Evolutionary conservation across 306 rosid genomes (phyloP).

Genomic region (Gynostemma pentaphyllum): DNA sequence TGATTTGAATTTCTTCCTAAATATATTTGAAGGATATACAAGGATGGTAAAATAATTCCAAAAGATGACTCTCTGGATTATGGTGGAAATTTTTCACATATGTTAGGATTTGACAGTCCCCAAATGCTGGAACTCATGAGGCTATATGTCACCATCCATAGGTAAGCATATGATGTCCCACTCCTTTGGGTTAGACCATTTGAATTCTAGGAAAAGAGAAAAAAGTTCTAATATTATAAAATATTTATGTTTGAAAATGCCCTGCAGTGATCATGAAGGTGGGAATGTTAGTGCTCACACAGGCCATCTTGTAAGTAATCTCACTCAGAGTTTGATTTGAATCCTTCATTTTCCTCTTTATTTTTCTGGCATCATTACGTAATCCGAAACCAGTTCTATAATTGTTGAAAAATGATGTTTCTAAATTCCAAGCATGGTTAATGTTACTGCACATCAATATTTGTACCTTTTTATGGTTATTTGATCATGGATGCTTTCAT

Average conservation of each 20-base stretch:
- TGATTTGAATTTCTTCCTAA: conserved; percentile 18
- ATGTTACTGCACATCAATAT: conserved; percentile 2
- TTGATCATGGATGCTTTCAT: conserved; percentile 15
- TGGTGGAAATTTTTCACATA: conserved; percentile 85
- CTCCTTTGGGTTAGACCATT: background rate
- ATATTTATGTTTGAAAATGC: conserved; percentile 23
- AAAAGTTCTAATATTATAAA: background rate
- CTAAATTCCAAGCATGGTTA: background rate
- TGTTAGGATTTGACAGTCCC: conserved; percentile 87
- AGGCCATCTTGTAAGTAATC: conserved; percentile 70
- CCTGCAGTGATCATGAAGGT: conserved; percentile 96
- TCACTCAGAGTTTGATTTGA: conserved; percentile 7
- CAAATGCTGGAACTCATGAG: conserved; percentile 89
- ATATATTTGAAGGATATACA: conserved; percentile 53
- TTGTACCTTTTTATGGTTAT: background rate
- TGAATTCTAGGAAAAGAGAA: background rate
- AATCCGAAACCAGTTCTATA: background rate
- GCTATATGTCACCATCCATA: conserved; percentile 91
- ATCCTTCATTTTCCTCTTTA: background rate
- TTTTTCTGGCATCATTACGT: background rate
- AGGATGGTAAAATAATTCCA: conserved; percentile 64
- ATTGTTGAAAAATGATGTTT: conserved; percentile 5
- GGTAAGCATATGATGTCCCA: conserved; percentile 35
- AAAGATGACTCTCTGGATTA: conserved; percentile 79
- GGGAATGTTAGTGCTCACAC: conserved; percentile 98